Evolutionary conservation across 129 eudicot species (phyloP), one percentile per base, ranked within the genome.

Genomic region (Flaveria linearis): DNA sequence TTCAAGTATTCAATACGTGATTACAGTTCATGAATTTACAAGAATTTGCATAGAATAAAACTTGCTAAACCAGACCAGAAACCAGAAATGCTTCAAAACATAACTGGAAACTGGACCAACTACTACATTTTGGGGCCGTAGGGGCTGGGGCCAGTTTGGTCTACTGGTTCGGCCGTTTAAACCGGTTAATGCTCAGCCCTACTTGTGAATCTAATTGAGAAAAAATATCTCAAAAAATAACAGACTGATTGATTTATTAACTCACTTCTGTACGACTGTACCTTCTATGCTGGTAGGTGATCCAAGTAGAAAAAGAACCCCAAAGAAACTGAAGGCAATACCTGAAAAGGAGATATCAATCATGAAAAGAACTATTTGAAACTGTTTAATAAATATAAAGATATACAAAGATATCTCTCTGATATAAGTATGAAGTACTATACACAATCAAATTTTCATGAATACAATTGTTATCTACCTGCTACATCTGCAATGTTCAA

Each of bases 281-380:
- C 96, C 96, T 89, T 83, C 81, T 78, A 84, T 73, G 61, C 80
- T 83, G 57, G 69, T 69, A 77, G 82, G 74, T 0, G 85, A 78
- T 78, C 73, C 83, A 62, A 89, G 88, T 30, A 85, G 85, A 82
- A 89, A 87, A 52, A 89, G 82, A 81, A 89, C 82, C 13, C 96
- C 96, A 69, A 89, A 89, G 86, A 89, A 89, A 82, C 96, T 89
- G 89, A 85, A 77, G 68, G 89, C 86, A 78, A 89, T 87, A 80
- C 96, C 91, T 89, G 86, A 69, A 82, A 82, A 66, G 63, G 57
- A 81, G 33, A 82, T 43, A 70, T 43, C 66, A 23, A 36, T 64
- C n/a, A 68, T 46, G 64, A 68, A 18, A 57, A 9, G 20, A 69
- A 62, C 20, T 42, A 66, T 66, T 36, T 66, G 45, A 43, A 30